These are phyloP conservation scores for Rhizophagus clarus DNA, from an alignment of 192 early-diverging fungal species.

Conservation along the genomic window DNA sequence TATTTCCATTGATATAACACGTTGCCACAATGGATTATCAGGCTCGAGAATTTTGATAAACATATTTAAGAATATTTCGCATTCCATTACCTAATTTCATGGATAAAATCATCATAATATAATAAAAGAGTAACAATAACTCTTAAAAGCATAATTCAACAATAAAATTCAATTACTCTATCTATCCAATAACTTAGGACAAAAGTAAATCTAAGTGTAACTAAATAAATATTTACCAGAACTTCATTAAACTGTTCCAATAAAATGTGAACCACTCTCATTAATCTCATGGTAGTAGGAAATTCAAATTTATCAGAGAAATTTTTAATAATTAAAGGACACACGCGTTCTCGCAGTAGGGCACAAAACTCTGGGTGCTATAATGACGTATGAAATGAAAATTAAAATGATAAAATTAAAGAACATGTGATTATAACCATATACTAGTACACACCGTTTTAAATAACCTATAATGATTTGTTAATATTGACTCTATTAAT, in stretches of 20 bases:
- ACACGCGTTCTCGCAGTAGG: slow-evolving; percentile 79
- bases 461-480: slow-evolving; percentile 78
- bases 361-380: slow-evolving; percentile 73
- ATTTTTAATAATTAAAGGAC: slow-evolving; percentile 87
- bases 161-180: slow-evolving; percentile 18
- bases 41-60: slow-evolving; percentile 81
- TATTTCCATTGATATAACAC: slow-evolving; percentile 80
- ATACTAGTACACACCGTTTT: slow-evolving; percentile 52
- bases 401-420: background rate
- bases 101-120: background rate
- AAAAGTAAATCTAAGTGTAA: background rate
- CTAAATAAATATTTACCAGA: slow-evolving; percentile 47
- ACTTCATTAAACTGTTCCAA: slow-evolving; percentile 76
- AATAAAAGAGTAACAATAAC: slow-evolving; percentile 12
- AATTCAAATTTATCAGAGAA: slow-evolving; percentile 92
- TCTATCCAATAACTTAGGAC: background rate
- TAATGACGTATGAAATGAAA: background rate
- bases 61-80: slow-evolving; percentile 93
- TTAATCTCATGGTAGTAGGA: slow-evolving; percentile 77
- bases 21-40: slow-evolving; percentile 77
- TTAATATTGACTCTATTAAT: slow-evolving; percentile 87
- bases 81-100: slow-evolving; percentile 71
- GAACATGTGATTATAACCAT: background rate
- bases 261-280: slow-evolving; percentile 77
- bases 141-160: slow-evolving; percentile 4